These are phyloP conservation scores for Kwoniella botswanensis DNA, from an alignment of 768 basidiomycete species.

Conservation along the genomic window DNA sequence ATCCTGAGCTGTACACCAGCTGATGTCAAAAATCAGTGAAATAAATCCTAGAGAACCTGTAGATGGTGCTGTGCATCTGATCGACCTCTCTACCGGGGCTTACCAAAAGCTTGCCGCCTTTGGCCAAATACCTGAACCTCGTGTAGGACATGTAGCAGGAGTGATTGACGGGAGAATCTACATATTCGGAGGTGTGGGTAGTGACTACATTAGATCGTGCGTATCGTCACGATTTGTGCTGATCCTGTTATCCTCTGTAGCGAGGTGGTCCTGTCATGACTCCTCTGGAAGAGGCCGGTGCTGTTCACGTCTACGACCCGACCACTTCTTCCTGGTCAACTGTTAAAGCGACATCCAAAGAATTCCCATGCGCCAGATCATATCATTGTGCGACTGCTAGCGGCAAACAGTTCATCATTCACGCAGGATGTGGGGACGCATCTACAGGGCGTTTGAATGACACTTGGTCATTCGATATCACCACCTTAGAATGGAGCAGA, in stretches of 20 bases:
- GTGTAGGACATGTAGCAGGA: constrained; percentile 51
- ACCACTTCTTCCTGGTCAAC: constrained; percentile 20
- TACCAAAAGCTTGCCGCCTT: constrained; percentile 20
- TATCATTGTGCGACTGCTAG: constrained; percentile 33
- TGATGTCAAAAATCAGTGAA: constrained; percentile 52
- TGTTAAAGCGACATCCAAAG: neutral
- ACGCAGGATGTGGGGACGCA: constrained; percentile 38
- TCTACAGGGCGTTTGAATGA: constrained; percentile 30
- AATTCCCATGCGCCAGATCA: constrained; percentile 26
- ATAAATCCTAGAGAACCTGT: constrained; percentile 61
- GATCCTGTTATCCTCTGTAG: neutral
- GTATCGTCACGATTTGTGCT: neutral
- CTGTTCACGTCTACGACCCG: constrained; percentile 33
- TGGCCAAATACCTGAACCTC: constrained; percentile 41
- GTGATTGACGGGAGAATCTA: constrained; percentile 52
- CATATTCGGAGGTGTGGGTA: constrained; percentile 61
- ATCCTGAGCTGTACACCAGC: neutral
- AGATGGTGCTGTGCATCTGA: constrained; percentile 45
- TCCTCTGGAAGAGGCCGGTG: constrained; percentile 52
- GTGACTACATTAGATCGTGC: neutral
- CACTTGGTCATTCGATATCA: constrained; percentile 34
- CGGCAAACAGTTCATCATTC: constrained; percentile 22
- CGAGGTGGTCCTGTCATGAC: constrained; percentile 61
- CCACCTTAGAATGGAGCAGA: constrained; percentile 1
- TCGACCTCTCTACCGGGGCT: constrained; percentile 33